Evolutionary conservation across 2,329 filamentous ascomycete genomes (phyloP).

Genomic region (Madurella mycetomatis): DNA sequence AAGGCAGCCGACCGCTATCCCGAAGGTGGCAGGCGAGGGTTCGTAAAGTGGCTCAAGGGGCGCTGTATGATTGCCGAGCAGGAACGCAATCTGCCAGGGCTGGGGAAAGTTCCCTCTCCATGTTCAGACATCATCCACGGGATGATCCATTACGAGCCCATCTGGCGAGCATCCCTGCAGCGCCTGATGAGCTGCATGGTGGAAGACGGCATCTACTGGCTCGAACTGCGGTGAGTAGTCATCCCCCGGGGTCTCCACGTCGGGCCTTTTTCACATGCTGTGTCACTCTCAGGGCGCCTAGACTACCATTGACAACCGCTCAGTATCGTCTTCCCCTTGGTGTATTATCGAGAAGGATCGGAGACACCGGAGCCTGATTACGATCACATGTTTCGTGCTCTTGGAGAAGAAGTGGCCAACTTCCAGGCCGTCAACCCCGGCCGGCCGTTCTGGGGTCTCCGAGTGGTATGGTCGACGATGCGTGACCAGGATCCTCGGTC

Average conservation of each 20-base stretch:
- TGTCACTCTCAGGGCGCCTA: not conserved
- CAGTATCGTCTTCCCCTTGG: constrained; percentile 66
- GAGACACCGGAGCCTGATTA: constrained; percentile 65
- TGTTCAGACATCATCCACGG: constrained; percentile 70
- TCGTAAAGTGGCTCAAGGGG: constrained; percentile 70
- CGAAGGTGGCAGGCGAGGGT: constrained; percentile 63
- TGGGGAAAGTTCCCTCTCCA: constrained; percentile 72
- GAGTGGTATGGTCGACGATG: constrained; percentile 79
- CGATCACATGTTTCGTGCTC: constrained; percentile 63
- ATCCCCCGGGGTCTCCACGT: not conserved
- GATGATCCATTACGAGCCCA: constrained; percentile 84
- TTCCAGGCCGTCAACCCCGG: constrained; percentile 72
- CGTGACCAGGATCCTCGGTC: constrained; percentile 59
- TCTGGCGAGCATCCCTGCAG: constrained; percentile 72
- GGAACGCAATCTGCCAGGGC: constrained; percentile 26
- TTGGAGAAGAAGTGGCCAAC: constrained; percentile 71
- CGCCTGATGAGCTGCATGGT: constrained; percentile 66
- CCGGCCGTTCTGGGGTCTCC: constrained; percentile 74
- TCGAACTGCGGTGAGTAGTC: constrained; percentile 59
- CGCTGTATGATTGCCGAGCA: constrained; percentile 64
- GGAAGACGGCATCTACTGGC: constrained; percentile 80
- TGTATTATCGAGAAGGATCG: constrained; percentile 61
- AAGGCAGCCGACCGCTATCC: constrained; percentile 72
- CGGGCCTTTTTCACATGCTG: not conserved
- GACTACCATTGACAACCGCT: not conserved